phyloP scores from a whole-genome alignment of 225 moss, liverwort and hornwort genomes.

The Bryum argenteum region DNA sequence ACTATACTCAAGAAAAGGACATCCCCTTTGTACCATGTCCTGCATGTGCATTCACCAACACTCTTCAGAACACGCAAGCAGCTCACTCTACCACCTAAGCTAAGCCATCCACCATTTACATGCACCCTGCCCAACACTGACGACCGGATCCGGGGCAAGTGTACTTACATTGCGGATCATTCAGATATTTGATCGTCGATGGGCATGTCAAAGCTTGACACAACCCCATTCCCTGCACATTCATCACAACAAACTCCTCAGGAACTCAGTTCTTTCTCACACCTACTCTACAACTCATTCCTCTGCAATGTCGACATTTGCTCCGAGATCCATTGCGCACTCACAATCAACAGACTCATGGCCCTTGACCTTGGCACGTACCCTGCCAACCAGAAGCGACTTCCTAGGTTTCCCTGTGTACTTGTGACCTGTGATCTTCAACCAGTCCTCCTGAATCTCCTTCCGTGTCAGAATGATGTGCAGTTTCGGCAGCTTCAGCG shows the following conservation, averaged over 20 bases:
- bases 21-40: not conserved
- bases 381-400: slow-evolving; percentile 85
- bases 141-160: not conserved
- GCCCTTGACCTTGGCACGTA: slow-evolving; percentile 76
- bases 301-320: not conserved
- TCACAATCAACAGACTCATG: not conserved
- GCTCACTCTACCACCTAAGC: no score
- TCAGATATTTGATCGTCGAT: slow-evolving; percentile 95
- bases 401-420: slow-evolving; percentile 94
- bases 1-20: not conserved
- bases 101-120: rapidly evolving
- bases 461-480: slow-evolving; percentile 89
- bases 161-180: slow-evolving; percentile 90
- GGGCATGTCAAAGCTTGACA: slow-evolving; percentile 96
- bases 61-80: not conserved
- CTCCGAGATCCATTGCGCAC: not conserved
- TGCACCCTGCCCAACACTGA: not conserved
- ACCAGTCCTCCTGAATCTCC: slow-evolving; percentile 98
- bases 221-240: slow-evolving; percentile 86
- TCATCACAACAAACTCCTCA: slow-evolving; percentile 9
- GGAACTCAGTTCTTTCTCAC: not conserved
- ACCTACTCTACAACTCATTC: slow-evolving; percentile 13
- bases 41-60: slow-evolving; percentile 5
- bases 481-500: slow-evolving; percentile 93
- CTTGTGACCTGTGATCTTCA: slow-evolving; percentile 96